These are phyloP conservation scores for Solanum lycopersicoides DNA, from an alignment of 257 asterid genomes.

Conservation along the genomic window DNA sequence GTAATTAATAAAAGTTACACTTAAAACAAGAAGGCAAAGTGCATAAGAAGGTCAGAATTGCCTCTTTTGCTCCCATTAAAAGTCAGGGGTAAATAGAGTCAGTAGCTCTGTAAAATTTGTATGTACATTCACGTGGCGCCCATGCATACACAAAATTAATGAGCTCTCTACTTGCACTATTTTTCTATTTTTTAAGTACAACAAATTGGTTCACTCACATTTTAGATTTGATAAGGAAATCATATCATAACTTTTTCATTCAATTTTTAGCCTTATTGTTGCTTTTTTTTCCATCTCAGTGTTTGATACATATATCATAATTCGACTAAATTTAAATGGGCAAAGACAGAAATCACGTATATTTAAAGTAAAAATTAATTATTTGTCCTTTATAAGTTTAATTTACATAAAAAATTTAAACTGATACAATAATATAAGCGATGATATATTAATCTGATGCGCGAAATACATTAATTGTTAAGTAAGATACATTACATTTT, in stretches of 20 bases:
- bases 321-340: no score
- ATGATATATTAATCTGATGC: no score
- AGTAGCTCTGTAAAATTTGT: neutral
- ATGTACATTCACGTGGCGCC: neutral
- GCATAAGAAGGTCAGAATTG: neutral
- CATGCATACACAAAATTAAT: neutral
- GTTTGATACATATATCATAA: no score
- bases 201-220: neutral
- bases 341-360: no score
- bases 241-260: neutral
- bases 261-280: no score
- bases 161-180: neutral
- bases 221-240: neutral
- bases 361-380: no score
- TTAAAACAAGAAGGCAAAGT: neutral
- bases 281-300: no score
- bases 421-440: no score
- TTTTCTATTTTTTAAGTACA: neutral
- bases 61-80: neutral
- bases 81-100: neutral
- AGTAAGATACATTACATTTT: no score
- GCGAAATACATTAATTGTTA: no score
- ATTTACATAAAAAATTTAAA: no score
- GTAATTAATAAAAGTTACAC: neutral
- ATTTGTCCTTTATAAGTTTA: no score